Percentiles rank a stretch among this genome's conserved stretches.
Evolutionary conservation across 805 yeast genomes (phyloP).

Genomic region (Vanderwaltozyma tropicalis): DNA sequence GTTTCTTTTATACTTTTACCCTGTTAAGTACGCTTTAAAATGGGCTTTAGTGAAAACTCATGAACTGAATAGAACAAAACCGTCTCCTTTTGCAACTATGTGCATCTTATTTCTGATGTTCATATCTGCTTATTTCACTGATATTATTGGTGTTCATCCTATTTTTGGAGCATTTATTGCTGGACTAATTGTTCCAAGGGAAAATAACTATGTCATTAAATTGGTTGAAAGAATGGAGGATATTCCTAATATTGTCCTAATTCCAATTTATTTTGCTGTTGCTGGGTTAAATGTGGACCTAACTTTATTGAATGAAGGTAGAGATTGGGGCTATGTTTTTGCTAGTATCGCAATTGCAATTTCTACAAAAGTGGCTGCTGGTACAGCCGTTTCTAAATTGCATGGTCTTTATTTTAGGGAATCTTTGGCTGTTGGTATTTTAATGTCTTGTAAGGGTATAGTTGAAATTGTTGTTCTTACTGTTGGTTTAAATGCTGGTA

Average conservation of each 20-base stretch:
- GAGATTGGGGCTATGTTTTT: constrained; percentile 69
- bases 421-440: constrained; percentile 61
- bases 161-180: constrained; percentile 78
- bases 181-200: constrained; percentile 69
- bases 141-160: constrained; percentile 77
- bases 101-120: constrained; percentile 47
- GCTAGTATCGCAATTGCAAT: constrained; percentile 61
- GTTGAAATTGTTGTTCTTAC: constrained; percentile 74
- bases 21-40: constrained; percentile 41
- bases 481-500: constrained; percentile 62
- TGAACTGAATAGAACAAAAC: constrained; percentile 48
- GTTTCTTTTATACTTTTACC: constrained; percentile 50
- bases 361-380: constrained; percentile 58
- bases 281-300: constrained; percentile 67
- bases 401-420: constrained; percentile 64
- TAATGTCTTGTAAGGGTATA: constrained; percentile 85
- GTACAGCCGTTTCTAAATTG: constrained; percentile 50
- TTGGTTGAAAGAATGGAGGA: constrained; percentile 72
- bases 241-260: constrained; percentile 56
- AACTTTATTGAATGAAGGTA: constrained; percentile 51
- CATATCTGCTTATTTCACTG: constrained; percentile 66
- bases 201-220: constrained; percentile 58
- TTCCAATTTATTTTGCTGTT: constrained; percentile 71
- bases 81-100: constrained; percentile 52
- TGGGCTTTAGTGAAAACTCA: constrained; percentile 40